Evolutionary conservation across 495 filamentous ascomycete genomes (phyloP).

Genomic region (Halenospora varia): DNA sequence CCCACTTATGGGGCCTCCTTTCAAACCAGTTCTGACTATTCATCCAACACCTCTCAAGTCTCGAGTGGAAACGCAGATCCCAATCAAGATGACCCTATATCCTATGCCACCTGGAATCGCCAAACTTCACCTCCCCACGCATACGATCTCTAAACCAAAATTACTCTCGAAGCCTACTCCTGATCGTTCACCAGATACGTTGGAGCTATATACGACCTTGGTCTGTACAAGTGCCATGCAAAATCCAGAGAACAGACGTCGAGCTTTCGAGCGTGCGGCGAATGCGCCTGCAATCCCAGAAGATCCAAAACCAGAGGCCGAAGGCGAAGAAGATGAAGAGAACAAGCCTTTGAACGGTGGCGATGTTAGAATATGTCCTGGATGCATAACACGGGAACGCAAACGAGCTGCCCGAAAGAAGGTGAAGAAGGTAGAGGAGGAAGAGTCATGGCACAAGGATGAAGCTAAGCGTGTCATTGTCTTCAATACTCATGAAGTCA

Average conservation of each 20-base stretch:
- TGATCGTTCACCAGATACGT: constrained; percentile 59
- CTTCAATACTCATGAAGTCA: constrained; percentile 89
- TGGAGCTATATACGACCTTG: constrained; percentile 75
- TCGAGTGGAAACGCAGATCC: constrained; percentile 91
- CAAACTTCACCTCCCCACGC: constrained; percentile 76
- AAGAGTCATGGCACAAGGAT: constrained; percentile 71
- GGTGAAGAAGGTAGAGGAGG: constrained; percentile 79
- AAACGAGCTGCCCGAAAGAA: constrained; percentile 90
- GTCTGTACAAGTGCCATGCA: constrained; percentile 95
- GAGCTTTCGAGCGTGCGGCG: constrained; percentile 64
- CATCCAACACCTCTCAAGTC: constrained; percentile 74
- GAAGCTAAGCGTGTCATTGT: constrained; percentile 80
- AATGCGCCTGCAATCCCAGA: constrained; percentile 19
- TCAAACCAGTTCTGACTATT: constrained; percentile 46
- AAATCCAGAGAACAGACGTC: constrained; percentile 54
- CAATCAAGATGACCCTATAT: constrained; percentile 69
- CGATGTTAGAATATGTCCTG: constrained; percentile 80
- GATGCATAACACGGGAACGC: constrained; percentile 79
- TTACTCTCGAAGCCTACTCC: constrained; percentile 65
- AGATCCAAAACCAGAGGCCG: constrained; percentile 3
- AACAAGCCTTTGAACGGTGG: constrained; percentile 75
- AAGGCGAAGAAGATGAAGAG: constrained; percentile 43
- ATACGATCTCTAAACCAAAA: constrained; percentile 90
- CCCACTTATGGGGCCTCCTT: constrained; percentile 14
- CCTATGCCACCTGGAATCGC: constrained; percentile 69